A percentile compares a stretch with the other conserved stretches of the same genome.
These are phyloP conservation scores for Xylaria longipes DNA, from an alignment of 495 filamentous ascomycete species.

Conservation along the genomic window DNA sequence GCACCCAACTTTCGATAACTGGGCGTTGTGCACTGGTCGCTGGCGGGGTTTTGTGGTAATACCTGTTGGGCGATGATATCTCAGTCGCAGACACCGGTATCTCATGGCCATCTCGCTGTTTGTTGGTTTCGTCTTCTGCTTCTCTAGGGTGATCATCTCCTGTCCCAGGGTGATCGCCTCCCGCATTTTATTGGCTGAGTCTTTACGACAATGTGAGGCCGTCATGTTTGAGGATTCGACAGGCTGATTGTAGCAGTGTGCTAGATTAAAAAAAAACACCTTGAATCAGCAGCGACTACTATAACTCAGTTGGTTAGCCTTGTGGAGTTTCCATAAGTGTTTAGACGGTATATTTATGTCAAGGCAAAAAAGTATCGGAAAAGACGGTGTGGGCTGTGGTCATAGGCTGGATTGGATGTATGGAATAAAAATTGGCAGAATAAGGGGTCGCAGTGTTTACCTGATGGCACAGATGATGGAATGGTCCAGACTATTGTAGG, in stretches of 20 bases:
- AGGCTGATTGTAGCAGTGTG: not conserved
- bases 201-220: not conserved
- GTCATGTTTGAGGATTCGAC: not conserved
- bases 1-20: not conserved
- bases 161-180: not conserved
- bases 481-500: no score
- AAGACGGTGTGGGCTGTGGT: not conserved
- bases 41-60: not conserved
- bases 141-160: not conserved
- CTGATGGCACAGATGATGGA: no score
- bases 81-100: not conserved
- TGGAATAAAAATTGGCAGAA: no score
- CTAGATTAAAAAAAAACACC: not conserved
- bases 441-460: no score
- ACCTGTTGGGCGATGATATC: not conserved
- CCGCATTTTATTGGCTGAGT: not conserved
- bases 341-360: not conserved
- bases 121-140: not conserved
- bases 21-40: not conserved
- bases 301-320: no score
- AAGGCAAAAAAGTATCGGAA: not conserved
- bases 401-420: not conserved
- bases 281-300: not conserved
- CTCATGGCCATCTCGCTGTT: not conserved
- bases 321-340: not conserved